Percentiles rank a stretch among this genome's conserved stretches.
Conservation (phyloP, 805 yeast genomes). For the Candida incommunis region DNA sequence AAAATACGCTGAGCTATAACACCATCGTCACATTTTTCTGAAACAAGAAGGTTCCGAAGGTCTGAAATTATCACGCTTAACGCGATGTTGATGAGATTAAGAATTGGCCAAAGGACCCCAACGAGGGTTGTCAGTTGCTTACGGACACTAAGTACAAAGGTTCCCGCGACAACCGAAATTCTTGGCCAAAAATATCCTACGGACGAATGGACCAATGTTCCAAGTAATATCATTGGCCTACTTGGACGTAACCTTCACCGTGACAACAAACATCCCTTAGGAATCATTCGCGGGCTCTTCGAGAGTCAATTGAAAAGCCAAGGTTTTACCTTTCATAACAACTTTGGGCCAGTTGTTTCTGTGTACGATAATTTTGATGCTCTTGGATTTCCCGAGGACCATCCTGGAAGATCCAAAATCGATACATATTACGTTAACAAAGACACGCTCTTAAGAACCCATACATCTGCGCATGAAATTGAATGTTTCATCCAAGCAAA, state of each 20-base stretch:
- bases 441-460: conserved; percentile 66
- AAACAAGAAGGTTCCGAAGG: too few relatives aligned
- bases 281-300: conserved; percentile 63
- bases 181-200: conserved; percentile 38
- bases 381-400: conserved; percentile 80
- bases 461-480: conserved; percentile 92
- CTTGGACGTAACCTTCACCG: conserved; percentile 65
- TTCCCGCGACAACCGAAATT: conserved; percentile 16
- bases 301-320: conserved; percentile 50
- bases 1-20: too few relatives aligned
- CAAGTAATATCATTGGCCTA: conserved; percentile 53
- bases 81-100: too few relatives aligned
- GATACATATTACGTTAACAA: conserved; percentile 87
- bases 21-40: too few relatives aligned
- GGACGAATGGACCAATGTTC: conserved; percentile 78
- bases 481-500: conserved; percentile 56
- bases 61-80: too few relatives aligned
- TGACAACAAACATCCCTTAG: conserved; percentile 72
- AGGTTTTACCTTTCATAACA: conserved; percentile 60
- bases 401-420: conserved; percentile 83
- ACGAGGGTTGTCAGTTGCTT: too few relatives aligned
- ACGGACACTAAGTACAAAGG: too few relatives aligned
- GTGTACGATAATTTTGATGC: conserved; percentile 80
- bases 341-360: conserved; percentile 73
- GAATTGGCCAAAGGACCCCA: too few relatives aligned